Base-by-base conservation (phyloP, 192 early-diverging fungal species). In the Chytriomyces hyalinus region DNA sequence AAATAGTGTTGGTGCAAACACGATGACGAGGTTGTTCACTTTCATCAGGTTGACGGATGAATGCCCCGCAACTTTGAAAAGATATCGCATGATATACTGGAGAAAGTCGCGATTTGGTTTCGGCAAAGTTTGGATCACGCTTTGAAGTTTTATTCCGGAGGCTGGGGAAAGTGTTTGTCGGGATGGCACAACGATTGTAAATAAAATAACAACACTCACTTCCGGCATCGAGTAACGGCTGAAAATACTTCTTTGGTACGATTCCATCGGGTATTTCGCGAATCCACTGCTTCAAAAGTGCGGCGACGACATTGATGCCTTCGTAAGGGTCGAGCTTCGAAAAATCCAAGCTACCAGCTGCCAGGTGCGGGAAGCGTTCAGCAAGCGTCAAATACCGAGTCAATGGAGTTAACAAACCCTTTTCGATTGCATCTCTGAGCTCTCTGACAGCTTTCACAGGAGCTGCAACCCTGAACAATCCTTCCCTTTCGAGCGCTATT, bases 1-100 rank as follows among this genome's bases (percentile, higher is more conserved):
- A 60, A 98, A 88, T 46, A 97, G 83, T 45, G 90, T 92, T 6
- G 96, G 96, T 20, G 93, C 96, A 87, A 98, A 97, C 11, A 98
- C 93, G 84, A 97, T 93, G 28, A 94, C 94, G 43, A 98, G 76
- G 70, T 97, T 98, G 70, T 87, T 82, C 43, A 91, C 81, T 49
- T 90, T 90, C 97, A 98, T 98, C 81, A 90, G 91, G 73, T 87
- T 87, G 13, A 48, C 28, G 47, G 63, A 50, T 9, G 45, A 26
- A 69, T 70, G 49, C n/a, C 70, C 22, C 2, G 80, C 49, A 10
- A 87, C 66, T 46, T 22, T n/a, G 53, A 53, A 26, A 28, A 87
- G 74, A 65, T 74, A 87, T 17, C 49, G n/a, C 17, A 45, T 45
- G 0, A 87, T 36, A 66, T 79, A 80, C 10, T 62, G 26, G 8